Percentiles rank a stretch among this genome's conserved stretches.
Conservation (phyloP, 805 yeast species). For the Priceomyces castillae region DNA sequence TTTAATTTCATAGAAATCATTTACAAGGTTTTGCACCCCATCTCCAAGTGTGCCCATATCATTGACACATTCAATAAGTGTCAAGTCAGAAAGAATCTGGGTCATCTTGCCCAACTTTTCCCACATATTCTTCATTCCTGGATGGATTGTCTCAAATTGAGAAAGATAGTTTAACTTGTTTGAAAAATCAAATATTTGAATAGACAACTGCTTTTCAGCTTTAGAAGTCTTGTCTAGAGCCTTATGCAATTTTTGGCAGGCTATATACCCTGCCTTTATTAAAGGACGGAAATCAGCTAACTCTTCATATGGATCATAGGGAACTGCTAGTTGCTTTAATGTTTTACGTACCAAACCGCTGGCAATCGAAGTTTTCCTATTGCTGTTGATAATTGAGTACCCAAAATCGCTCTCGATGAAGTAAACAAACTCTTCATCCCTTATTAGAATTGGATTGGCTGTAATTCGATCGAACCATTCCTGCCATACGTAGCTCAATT, state of each 20-base stretch:
- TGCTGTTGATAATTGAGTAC: slow-evolving; percentile 59
- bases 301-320: slow-evolving; percentile 81
- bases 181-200: slow-evolving; percentile 48
- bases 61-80: slow-evolving; percentile 65
- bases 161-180: slow-evolving; percentile 40
- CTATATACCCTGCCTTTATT: slow-evolving; percentile 70
- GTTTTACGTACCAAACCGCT: slow-evolving; percentile 87
- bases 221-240: slow-evolving; percentile 55
- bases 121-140: slow-evolving; percentile 79
- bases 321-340: slow-evolving; percentile 86
- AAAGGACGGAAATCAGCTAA: slow-evolving; percentile 84
- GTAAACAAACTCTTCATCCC: slow-evolving; percentile 84
- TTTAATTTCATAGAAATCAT: slow-evolving; percentile 82
- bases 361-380: slow-evolving; percentile 59
- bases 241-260: slow-evolving; percentile 52
- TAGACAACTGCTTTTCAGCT: slow-evolving; percentile 49
- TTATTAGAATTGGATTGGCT: slow-evolving; percentile 70
- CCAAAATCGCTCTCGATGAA: slow-evolving; percentile 78
- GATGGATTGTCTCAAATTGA: slow-evolving; percentile 46
- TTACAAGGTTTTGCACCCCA: slow-evolving; percentile 57
- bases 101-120: slow-evolving; percentile 68
- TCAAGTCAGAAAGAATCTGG: slow-evolving; percentile 71
- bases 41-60: slow-evolving; percentile 78
- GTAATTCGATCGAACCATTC: slow-evolving; percentile 81
- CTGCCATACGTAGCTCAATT: slow-evolving; percentile 61